Percentiles rank a stretch among this genome's conserved stretches.
phyloP scores from a whole-genome alignment of 805 yeast species.

The Candida maris region DNA sequence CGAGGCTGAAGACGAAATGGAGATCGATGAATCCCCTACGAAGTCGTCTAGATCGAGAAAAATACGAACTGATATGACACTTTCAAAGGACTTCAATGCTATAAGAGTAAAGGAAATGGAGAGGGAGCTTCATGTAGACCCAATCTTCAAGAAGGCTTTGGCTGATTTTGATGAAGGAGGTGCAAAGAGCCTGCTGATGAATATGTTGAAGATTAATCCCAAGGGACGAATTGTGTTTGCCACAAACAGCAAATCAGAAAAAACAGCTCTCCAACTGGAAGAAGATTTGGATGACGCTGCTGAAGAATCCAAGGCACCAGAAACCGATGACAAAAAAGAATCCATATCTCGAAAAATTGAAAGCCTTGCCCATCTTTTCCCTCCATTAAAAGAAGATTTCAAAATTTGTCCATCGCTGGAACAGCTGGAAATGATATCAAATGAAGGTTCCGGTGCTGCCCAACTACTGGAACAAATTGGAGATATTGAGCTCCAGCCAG shows the following conservation, averaged over 20 bases:
- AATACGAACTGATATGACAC: constrained; percentile 27
- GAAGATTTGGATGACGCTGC: constrained; percentile 7
- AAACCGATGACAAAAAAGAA: not conserved
- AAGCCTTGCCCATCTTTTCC: constrained; percentile 10
- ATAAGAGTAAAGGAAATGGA: constrained; percentile 44
- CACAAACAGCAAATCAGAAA: constrained; percentile 32
- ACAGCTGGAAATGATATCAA: constrained; percentile 42
- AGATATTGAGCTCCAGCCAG: constrained; percentile 17
- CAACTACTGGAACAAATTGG: constrained; percentile 25
- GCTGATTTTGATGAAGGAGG: constrained; percentile 65
- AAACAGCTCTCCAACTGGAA: constrained; percentile 9
- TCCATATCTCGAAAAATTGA: constrained; percentile 4
- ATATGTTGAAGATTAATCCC: constrained; percentile 44
- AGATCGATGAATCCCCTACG: constrained; percentile 15
- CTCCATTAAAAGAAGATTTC: constrained; percentile 27
- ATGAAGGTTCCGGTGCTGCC: constrained; percentile 27
- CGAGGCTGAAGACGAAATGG: constrained; percentile 23
- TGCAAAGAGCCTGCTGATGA: constrained; percentile 48
- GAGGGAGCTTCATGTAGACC: constrained; percentile 49
- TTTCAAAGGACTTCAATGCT: constrained; percentile 38
- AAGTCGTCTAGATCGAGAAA: constrained; percentile 17
- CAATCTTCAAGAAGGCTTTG: constrained; percentile 53
- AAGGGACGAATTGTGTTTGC: constrained; percentile 50
- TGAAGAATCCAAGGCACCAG: not conserved
- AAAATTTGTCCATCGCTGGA: constrained; percentile 70